Conservation (phyloP, 1,139 yeast genomes). For the Hemisphaericaspora lyxosophila region DNA sequence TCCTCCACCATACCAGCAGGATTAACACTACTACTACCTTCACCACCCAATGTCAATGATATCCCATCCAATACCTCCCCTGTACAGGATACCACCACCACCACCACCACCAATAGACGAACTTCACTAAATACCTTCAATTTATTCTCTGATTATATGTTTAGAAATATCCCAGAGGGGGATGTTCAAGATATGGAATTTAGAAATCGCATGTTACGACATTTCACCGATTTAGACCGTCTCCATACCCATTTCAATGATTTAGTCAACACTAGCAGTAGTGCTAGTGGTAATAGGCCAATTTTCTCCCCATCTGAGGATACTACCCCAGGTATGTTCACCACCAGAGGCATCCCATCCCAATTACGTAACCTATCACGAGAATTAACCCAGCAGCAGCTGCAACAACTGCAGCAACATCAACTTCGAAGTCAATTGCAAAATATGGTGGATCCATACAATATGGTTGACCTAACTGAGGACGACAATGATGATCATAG, state of each 20-base stretch:
- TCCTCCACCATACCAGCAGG: neutral
- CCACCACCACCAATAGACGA: neutral
- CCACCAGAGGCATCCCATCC: constrained; percentile 10
- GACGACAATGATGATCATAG: constrained; percentile 13
- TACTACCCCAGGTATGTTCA: neutral
- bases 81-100: neutral
- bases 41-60: neutral
- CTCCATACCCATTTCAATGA: constrained; percentile 13
- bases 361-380: constrained; percentile 14
- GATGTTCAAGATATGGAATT: constrained; percentile 9
- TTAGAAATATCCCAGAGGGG: constrained; percentile 7
- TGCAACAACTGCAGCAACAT: neutral
- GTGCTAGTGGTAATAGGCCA: too few relatives aligned
- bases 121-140: constrained; percentile 13
- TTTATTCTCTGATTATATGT: constrained; percentile 13
- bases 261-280: constrained; percentile 4
- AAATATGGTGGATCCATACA: too few relatives aligned
- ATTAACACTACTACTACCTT: neutral
- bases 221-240: constrained; percentile 13
- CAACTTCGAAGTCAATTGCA: too few relatives aligned
- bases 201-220: constrained; percentile 13
- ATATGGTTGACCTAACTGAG: constrained; percentile 1
- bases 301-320: too few relatives aligned
- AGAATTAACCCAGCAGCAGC: constrained; percentile 8
- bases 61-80: neutral